Percentiles rank a stretch among this genome's conserved stretches.
These are phyloP conservation scores for Trichoderma pleuroti DNA, from an alignment of 2,329 filamentous ascomycete species.

Conservation along the genomic window DNA sequence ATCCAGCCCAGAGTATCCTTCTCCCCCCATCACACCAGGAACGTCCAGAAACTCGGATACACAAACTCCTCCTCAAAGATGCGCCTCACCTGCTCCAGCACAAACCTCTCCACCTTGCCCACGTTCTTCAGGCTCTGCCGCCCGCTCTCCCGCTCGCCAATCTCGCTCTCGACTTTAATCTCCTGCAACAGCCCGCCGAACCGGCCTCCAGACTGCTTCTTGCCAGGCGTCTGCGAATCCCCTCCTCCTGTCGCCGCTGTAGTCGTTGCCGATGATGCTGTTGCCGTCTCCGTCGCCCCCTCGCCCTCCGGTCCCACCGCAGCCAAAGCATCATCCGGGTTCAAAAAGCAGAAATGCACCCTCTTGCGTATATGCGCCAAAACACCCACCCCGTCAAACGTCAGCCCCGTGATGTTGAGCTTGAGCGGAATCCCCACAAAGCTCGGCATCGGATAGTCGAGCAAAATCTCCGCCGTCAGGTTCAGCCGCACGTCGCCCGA, in stretches of 20 bases:
- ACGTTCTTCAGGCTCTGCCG: conserved; percentile 98
- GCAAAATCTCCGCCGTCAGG: conserved; percentile 87
- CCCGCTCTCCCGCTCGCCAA: conserved; percentile 83
- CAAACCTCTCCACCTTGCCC: conserved; percentile 96
- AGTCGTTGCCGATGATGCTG: background rate
- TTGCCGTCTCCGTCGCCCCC: background rate
- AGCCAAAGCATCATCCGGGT: conserved; percentile 82
- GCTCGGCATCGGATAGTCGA: conserved; percentile 98
- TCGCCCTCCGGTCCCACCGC: conserved; percentile 53
- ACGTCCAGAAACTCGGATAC: conserved; percentile 98
- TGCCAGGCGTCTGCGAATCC: conserved; percentile 21
- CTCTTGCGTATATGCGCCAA: conserved; percentile 85
- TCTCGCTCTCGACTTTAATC: conserved; percentile 95
- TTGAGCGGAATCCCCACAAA: conserved; percentile 95
- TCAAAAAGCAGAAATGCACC: conserved; percentile 91
- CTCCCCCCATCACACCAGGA: conserved; percentile 63
- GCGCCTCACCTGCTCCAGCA: conserved; percentile 89
- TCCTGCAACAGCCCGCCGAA: conserved; percentile 82
- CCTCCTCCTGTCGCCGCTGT: background rate
- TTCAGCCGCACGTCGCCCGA: conserved; percentile 82
- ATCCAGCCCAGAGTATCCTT: background rate
- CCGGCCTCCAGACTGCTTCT: conserved; percentile 27
- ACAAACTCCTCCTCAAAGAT: conserved; percentile 99
- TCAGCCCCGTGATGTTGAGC: conserved; percentile 89
- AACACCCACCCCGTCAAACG: conserved; percentile 92